Evolutionary conservation across 2,329 filamentous ascomycete species (phyloP).

Genomic region (Anisogramma anomala): DNA sequence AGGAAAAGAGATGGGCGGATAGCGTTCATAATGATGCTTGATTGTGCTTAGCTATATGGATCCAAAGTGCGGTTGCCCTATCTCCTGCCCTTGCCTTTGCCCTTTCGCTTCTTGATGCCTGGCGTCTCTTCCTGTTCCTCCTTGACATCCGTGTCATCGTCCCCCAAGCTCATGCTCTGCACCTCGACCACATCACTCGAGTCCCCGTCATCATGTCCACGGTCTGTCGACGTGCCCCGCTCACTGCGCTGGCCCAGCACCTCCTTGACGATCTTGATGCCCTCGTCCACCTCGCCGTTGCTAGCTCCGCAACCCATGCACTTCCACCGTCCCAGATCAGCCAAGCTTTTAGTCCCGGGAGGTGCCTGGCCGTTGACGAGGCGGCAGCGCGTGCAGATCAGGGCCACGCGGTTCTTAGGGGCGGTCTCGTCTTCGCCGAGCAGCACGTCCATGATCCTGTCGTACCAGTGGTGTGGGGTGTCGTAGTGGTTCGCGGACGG

Average conservation of each 20-base stretch:
- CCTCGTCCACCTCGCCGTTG: slow-evolving; percentile 75
- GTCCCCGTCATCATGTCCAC: slow-evolving; percentile 6
- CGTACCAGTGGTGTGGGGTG: slow-evolving; percentile 66
- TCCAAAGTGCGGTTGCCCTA: not conserved
- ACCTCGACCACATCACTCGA: slow-evolving; percentile 12
- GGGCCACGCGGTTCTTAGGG: slow-evolving; percentile 76
- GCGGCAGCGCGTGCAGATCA: slow-evolving; percentile 73
- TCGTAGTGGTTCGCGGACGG: slow-evolving; percentile 21
- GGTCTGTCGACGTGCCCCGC: slow-evolving; percentile 13
- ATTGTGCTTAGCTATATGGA: slow-evolving; percentile 33
- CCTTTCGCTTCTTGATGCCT: not conserved
- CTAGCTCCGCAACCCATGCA: slow-evolving; percentile 72
- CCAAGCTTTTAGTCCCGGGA: slow-evolving; percentile 64
- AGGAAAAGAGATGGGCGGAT: too few relatives aligned
- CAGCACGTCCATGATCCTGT: slow-evolving; percentile 81
- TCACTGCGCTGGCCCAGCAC: slow-evolving; percentile 32
- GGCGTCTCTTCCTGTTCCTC: slow-evolving; percentile 4
- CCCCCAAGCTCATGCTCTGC: slow-evolving; percentile 1
- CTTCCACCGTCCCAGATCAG: slow-evolving; percentile 77
- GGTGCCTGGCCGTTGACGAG: slow-evolving; percentile 94
- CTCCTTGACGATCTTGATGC: slow-evolving; percentile 58
- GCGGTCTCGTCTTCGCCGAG: slow-evolving; percentile 91
- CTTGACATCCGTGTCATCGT: not conserved
- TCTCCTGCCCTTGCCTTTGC: slow-evolving; percentile 1
- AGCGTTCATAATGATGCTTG: too few relatives aligned